phyloP scores from a whole-genome alignment of 2,329 filamentous ascomycete genomes.

The Ophiocordyceps unilateralis region DNA sequence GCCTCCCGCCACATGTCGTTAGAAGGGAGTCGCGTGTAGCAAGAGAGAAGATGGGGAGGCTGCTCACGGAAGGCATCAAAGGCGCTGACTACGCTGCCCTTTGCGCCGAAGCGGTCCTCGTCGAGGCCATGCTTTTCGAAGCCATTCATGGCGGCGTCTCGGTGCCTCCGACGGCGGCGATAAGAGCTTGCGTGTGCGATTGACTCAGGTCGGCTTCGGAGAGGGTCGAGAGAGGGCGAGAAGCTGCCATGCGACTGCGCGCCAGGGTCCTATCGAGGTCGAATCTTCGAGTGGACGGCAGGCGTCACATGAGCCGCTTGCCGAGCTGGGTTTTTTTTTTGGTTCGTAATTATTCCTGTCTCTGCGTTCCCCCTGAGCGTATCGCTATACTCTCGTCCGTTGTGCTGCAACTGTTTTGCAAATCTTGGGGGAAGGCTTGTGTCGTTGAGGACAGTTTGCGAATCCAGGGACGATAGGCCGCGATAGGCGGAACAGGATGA shows the following conservation, averaged over 20 bases:
- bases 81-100: conserved; percentile 55
- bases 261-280: background rate
- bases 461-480: background rate
- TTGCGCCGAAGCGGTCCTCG: conserved; percentile 66
- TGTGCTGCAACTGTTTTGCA: background rate
- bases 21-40: background rate
- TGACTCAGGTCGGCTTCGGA: background rate
- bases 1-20: background rate
- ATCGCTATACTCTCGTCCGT: background rate
- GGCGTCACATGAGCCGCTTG: background rate
- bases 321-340: background rate
- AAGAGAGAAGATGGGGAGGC: background rate
- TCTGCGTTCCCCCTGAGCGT: background rate
- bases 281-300: background rate
- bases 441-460: background rate
- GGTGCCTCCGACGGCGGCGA: background rate
- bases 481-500: background rate
- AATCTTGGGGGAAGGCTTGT: background rate
- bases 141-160: conserved; percentile 51
- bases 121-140: conserved; percentile 49
- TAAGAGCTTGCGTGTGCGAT: background rate
- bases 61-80: conserved; percentile 72
- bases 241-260: background rate
- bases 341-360: background rate
- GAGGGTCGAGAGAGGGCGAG: background rate